A percentile compares a stretch with the other conserved stretches of the same genome.
Conservation (phyloP, 768 basidiomycete genomes). For the Lentinula raphanica region DNA sequence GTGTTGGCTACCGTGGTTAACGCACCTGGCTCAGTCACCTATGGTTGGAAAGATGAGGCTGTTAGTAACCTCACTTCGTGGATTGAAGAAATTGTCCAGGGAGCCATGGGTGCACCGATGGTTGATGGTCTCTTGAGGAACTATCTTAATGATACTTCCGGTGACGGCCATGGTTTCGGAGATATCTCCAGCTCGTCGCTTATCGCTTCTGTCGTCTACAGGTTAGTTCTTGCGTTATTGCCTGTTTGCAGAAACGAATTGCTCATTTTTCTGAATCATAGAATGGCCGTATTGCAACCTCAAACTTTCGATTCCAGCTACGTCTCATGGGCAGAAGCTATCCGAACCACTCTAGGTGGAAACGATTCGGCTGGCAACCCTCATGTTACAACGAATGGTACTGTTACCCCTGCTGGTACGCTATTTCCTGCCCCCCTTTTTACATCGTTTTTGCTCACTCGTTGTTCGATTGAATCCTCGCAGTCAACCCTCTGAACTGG, state of each 20-base stretch:
- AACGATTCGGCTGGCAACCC: constrained; percentile 6
- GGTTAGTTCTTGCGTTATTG: neutral
- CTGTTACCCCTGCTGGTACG: constrained; percentile 5
- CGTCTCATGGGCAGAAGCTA: constrained; percentile 8
- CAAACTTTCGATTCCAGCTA: neutral
- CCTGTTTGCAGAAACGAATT: neutral
- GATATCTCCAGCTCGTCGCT: constrained; percentile 10
- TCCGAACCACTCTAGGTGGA: constrained; percentile 1
- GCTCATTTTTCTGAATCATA: neutral
- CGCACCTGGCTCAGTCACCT: constrained; percentile 23
- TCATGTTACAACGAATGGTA: constrained; percentile 9
- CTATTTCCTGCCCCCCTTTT: neutral
- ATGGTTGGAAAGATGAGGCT: constrained; percentile 17
- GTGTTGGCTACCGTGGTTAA: constrained; percentile 47
- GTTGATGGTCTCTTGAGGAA: constrained; percentile 12
- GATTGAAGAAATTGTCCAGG: constrained; percentile 36
- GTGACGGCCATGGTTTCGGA: constrained; percentile 12
- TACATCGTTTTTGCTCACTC: neutral
- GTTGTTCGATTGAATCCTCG: neutral
- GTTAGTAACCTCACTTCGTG: constrained; percentile 30
- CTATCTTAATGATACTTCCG: constrained; percentile 12
- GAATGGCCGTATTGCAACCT: constrained; percentile 12
- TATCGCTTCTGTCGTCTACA: constrained; percentile 10
- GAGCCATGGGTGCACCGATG: constrained; percentile 12
- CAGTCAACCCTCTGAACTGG: constrained; percentile 12